These are phyloP conservation scores for Colletotrichum sublineola DNA, from an alignment of 2,329 filamentous ascomycete species.

Conservation along the genomic window DNA sequence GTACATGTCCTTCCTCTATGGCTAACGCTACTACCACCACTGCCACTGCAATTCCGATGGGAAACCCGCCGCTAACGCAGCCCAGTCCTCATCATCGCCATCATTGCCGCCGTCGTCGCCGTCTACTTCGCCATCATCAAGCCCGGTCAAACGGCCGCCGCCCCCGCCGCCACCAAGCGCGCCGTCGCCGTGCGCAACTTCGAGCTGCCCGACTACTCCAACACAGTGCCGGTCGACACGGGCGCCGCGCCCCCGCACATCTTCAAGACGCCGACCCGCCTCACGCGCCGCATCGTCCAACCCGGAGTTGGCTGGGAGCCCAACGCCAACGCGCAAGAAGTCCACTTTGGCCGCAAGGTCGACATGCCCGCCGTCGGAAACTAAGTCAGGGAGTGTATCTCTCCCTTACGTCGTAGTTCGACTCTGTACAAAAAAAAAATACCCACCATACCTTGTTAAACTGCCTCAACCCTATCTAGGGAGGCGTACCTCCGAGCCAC, in stretches of 20 bases:
- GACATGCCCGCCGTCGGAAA: constrained; percentile 37
- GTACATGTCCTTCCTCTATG: constrained; percentile 43
- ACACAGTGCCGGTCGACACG: constrained; percentile 44
- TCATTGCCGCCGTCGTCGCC: constrained; percentile 66
- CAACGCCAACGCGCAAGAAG: constrained; percentile 13
- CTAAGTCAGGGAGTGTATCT: background rate
- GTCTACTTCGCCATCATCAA: constrained; percentile 62
- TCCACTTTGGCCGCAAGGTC: constrained; percentile 34
- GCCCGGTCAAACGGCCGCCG: constrained; percentile 43
- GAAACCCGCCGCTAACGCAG: background rate
- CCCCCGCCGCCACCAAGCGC: constrained; percentile 45
- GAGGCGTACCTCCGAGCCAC: constrained; percentile 5
- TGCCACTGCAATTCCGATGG: too few species aligned
- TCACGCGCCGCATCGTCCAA: constrained; percentile 38
- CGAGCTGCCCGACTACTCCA: constrained; percentile 44
- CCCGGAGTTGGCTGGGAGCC: constrained; percentile 29
- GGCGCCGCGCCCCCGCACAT: constrained; percentile 18
- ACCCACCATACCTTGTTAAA: constrained; percentile 18
- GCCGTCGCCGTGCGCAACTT: constrained; percentile 47
- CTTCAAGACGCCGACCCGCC: constrained; percentile 28
- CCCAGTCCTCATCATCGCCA: constrained; percentile 64
- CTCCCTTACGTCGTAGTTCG: background rate
- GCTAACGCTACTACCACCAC: too few species aligned
- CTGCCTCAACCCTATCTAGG: constrained; percentile 5
- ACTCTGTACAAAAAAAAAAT: constrained; percentile 37